Conservation (phyloP, 2,329 filamentous ascomycete species). For the Verticillium dahliae region DNA sequence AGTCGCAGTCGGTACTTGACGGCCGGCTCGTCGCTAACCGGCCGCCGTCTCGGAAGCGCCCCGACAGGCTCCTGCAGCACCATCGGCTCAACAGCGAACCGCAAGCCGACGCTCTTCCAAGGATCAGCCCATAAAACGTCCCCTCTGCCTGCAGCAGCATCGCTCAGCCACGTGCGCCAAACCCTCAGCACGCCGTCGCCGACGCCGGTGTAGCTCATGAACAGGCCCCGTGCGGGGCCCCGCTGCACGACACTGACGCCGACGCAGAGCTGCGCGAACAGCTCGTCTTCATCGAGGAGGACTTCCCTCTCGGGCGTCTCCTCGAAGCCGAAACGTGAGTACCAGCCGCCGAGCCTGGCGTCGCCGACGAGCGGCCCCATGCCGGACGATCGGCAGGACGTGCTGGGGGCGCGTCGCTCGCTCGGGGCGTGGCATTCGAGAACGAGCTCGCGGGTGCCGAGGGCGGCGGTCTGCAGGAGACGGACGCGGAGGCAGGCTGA, state of each 20-base stretch:
- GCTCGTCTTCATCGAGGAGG: constrained; percentile 60
- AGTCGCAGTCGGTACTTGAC: constrained; percentile 67
- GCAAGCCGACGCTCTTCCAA: constrained; percentile 58
- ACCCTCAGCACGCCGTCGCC: constrained; percentile 64
- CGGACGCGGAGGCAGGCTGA: constrained; percentile 59
- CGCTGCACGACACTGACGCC: constrained; percentile 62
- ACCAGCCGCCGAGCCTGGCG: constrained; percentile 47
- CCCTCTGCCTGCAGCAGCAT: constrained; percentile 39
- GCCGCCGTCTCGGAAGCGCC: constrained; percentile 28
- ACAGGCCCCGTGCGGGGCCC: constrained; percentile 52
- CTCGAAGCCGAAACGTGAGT: constrained; percentile 64
- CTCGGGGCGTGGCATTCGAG: constrained; percentile 75
- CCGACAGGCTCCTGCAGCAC: constrained; percentile 21
- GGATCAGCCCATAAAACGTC: constrained; percentile 63
- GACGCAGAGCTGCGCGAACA: constrained; percentile 69
- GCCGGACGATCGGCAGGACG: constrained; percentile 59
- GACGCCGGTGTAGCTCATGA: constrained; percentile 59
- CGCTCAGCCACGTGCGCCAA: constrained; percentile 65
- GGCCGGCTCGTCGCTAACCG: constrained; percentile 58
- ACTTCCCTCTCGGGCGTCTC: constrained; percentile 33
- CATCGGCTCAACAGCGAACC: constrained; percentile 48
- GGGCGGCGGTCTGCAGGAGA: constrained; percentile 49
- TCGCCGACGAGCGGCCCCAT: constrained; percentile 50
- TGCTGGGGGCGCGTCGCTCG: constrained; percentile 59
- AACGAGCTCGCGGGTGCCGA: constrained; percentile 60